Evolutionary conservation across 345 rosid species (phyloP).

Genomic region (Nephelium lappaceum): DNA sequence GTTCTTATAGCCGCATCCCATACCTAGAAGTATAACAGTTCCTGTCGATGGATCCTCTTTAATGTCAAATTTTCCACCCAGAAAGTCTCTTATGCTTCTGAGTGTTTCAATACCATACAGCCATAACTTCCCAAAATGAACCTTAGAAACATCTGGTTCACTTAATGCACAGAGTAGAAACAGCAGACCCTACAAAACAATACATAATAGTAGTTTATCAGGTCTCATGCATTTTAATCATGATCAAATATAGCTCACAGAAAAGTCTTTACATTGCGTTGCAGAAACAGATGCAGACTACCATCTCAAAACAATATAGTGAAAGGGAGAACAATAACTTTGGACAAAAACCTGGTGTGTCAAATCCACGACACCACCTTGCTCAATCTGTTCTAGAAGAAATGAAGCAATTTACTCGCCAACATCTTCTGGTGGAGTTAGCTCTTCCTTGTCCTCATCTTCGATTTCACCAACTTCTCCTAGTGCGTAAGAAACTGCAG

Average conservation of each 20-base stretch:
- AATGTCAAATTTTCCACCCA: conserved; percentile 61
- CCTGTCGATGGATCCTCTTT: conserved; percentile 70
- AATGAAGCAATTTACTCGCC: conserved; percentile 74
- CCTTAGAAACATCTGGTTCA: conserved; percentile 75
- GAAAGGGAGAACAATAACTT: neutral
- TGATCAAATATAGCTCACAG: neutral
- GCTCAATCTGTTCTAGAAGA: conserved; percentile 86
- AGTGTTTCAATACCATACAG: conserved; percentile 79
- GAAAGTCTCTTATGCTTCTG: conserved; percentile 67
- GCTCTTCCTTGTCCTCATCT: conserved; percentile 53
- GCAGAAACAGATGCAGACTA: neutral
- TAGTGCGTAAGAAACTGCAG: conserved; percentile 57
- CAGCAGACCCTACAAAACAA: conserved; percentile 57
- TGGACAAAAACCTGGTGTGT: conserved; percentile 70
- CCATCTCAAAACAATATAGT: neutral
- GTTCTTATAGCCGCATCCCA: conserved; percentile 75
- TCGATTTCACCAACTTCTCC: conserved; percentile 57
- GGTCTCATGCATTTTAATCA: neutral
- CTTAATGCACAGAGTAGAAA: conserved; percentile 81
- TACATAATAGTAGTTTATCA: neutral
- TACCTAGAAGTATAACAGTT: conserved; percentile 69
- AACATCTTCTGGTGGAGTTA: conserved; percentile 67
- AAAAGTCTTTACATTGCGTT: neutral
- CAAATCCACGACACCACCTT: conserved; percentile 95
- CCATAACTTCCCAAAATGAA: conserved; percentile 82